A percentile compares a stretch with the other conserved stretches of the same genome.
These are phyloP conservation scores for Fusarium secorum DNA, from an alignment of 2,329 filamentous ascomycete species.

Conservation along the genomic window DNA sequence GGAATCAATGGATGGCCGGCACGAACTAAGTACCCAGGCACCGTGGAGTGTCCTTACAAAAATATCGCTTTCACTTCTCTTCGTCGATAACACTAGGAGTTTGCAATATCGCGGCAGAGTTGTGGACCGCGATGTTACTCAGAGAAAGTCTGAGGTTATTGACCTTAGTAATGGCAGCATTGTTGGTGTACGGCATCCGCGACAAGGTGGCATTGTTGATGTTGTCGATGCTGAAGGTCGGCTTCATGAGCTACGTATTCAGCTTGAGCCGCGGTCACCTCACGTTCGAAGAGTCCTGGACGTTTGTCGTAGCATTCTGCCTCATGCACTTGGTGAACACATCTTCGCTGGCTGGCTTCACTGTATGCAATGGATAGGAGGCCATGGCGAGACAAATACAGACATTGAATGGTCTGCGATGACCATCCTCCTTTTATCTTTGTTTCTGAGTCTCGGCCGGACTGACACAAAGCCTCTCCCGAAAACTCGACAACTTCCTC, in stretches of 20 bases:
- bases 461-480: slow-evolving; percentile 39
- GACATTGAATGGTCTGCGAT: slow-evolving; percentile 75
- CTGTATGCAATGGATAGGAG: slow-evolving; percentile 71
- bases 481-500: slow-evolving; percentile 41
- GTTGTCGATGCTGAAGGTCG: slow-evolving; percentile 68
- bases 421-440: slow-evolving; percentile 68
- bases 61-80: slow-evolving; percentile 68
- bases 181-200: slow-evolving; percentile 64
- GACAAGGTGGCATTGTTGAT: slow-evolving; percentile 69
- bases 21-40: slow-evolving; percentile 75
- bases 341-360: slow-evolving; percentile 78
- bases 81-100: slow-evolving; percentile 65
- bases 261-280: slow-evolving; percentile 70
- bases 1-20: slow-evolving; percentile 67
- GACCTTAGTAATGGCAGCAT: slow-evolving; percentile 58
- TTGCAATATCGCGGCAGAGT: slow-evolving; percentile 64
- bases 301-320: slow-evolving; percentile 70
- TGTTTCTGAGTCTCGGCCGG: slow-evolving; percentile 68
- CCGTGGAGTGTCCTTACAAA: slow-evolving; percentile 78
- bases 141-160: slow-evolving; percentile 56
- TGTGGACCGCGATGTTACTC: slow-evolving; percentile 60
- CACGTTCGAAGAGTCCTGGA: slow-evolving; percentile 68
- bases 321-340: slow-evolving; percentile 64
- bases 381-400: slow-evolving; percentile 54
- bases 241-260: slow-evolving; percentile 72